Base-by-base conservation (phyloP, 2,329 filamentous ascomycete species). In the Venturia carpophila region DNA sequence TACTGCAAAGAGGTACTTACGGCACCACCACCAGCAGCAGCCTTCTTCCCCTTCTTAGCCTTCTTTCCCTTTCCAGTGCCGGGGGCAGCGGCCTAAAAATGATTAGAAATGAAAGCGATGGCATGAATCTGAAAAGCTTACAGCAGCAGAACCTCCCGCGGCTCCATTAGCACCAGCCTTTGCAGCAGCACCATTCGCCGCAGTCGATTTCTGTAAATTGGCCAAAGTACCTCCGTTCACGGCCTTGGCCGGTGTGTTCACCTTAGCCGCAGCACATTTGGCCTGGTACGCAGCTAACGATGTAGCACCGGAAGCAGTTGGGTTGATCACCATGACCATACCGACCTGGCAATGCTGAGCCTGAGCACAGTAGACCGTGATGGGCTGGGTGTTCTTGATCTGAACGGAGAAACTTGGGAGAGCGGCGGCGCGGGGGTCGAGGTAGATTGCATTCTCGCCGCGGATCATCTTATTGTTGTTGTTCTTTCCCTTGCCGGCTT, bases 351-450 rank as follows among this genome's bases (percentile, higher is more conserved):
- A 77, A 66, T 77, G 75, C 68, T 68, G 65, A 62, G 68, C 73
- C 64, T 75, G 74, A n/a, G 73, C 71, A 71, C 75, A 77, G 71
- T 77, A 77, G 70, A 74, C 75, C 72, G 74, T 76, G 67, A 76
- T 69, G n/a, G 75, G 75, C 17, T 70, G 67, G 17, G 73, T 74
- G 47, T 71, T 74, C 15, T 63, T 73, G 65, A 77, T 73, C 17
- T 69, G 70, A 66, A 73, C 70, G 58, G 69, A 71, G 69, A 74
- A 77, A 7, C 71, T 72, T 41, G 64, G 64, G 19, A 61, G 55
- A 60, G 24, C 34, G 34, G 37, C 34, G 30, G 47, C 37, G 19
- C 64, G 64, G 21, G 42, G 37, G 24, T 64, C 49, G 24, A 65
- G 37, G 56, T 37, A 52, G 56, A 60, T 62, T 37, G 63, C 60